Conservation (phyloP, 2,329 filamentous ascomycete genomes). For the Botrytis paeoniae region DNA sequence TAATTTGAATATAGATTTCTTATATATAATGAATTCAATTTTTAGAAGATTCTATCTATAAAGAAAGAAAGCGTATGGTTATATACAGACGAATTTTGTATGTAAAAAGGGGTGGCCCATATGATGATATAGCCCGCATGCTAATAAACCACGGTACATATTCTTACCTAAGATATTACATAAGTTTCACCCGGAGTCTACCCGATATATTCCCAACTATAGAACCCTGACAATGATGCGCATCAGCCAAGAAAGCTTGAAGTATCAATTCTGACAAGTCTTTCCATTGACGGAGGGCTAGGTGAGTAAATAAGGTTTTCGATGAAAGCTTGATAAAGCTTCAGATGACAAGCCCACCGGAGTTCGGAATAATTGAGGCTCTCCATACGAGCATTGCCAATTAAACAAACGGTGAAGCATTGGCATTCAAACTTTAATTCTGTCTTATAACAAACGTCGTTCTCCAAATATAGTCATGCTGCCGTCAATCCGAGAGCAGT, state of each 20-base stretch:
- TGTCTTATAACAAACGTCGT: neutral
- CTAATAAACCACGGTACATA: too few relatives aligned
- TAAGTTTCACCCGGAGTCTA: too few relatives aligned
- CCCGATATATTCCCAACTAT: too few relatives aligned
- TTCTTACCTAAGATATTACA: too few relatives aligned
- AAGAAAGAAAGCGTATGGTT: too few relatives aligned
- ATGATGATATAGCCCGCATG: too few relatives aligned
- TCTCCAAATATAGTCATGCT: neutral
- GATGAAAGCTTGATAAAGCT: neutral
- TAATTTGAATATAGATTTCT: too few relatives aligned
- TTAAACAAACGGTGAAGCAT: neutral
- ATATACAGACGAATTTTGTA: too few relatives aligned
- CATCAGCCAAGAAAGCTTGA: neutral
- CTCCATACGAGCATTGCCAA: neutral
- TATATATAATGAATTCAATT: too few relatives aligned
- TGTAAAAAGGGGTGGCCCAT: too few relatives aligned
- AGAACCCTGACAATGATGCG: too few relatives aligned
- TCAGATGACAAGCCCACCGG: neutral
- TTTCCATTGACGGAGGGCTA: neutral
- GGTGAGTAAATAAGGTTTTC: neutral
- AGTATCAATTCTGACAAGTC: neutral
- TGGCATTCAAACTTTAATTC: neutral
- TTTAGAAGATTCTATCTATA: too few relatives aligned
- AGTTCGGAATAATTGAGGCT: neutral
- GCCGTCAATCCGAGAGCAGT: neutral